A percentile compares a stretch with the other conserved stretches of the same genome.
These are phyloP conservation scores for Saccharomycopsis sp. DNA, from an alignment of 805 yeast species.

Conservation along the genomic window DNA sequence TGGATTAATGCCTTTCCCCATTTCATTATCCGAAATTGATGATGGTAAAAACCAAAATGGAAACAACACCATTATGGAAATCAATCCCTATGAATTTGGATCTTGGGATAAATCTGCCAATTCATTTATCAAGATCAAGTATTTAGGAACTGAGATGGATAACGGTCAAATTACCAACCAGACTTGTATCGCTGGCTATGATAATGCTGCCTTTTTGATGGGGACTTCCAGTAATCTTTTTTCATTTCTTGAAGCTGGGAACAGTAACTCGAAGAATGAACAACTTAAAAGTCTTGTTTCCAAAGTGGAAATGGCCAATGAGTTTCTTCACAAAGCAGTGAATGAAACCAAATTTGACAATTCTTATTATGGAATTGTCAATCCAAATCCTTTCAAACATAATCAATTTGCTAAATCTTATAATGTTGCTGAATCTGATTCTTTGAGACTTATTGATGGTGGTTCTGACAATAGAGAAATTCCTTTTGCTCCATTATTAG, in stretches of 20 bases:
- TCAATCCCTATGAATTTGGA: constrained; percentile 60
- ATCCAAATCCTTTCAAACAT: no score
- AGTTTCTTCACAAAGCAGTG: no score
- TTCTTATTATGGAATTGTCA: background rate
- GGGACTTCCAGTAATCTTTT: constrained; percentile 80
- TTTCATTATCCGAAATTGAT: constrained; percentile 39
- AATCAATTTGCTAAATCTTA: no score
- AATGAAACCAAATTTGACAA: no score
- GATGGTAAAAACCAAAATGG: constrained; percentile 36
- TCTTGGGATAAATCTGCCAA: constrained; percentile 76
- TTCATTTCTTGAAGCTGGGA: no score
- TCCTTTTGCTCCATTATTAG: constrained; percentile 45
- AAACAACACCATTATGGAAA: constrained; percentile 38
- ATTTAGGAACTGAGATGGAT: constrained; percentile 54
- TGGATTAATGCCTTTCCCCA: constrained; percentile 64
- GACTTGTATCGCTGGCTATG: constrained; percentile 39
- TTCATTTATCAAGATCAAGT: constrained; percentile 54
- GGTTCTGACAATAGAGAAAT: constrained; percentile 51
- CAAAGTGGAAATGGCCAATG: no score
- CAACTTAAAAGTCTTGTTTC: no score
- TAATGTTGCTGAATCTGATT: no score
- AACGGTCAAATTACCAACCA: constrained; percentile 24
- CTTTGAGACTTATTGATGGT: constrained; percentile 50
- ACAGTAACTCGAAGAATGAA: no score
- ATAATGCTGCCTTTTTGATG: constrained; percentile 70